Conservation (phyloP, 495 filamentous ascomycete species). For the Neurospora discreta region DNA sequence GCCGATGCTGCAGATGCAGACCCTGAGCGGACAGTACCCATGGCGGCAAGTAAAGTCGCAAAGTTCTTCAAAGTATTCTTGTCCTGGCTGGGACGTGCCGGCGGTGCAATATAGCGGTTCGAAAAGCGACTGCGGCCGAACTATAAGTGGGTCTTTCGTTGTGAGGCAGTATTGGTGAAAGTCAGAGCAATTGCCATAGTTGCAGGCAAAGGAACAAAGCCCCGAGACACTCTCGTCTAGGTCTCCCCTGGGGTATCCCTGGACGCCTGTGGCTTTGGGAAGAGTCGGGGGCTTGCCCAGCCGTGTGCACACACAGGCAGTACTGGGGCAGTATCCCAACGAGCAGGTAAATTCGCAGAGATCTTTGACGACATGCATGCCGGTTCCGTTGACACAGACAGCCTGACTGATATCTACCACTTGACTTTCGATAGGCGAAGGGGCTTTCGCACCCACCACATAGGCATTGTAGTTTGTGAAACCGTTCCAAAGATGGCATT, state of each 20-base stretch:
- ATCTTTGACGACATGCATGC: background rate
- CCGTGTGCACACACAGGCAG: background rate
- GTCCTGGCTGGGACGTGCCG: background rate
- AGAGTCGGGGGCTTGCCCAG: background rate
- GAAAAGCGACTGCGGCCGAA: conserved; percentile 2
- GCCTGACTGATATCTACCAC: background rate
- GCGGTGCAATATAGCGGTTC: conserved; percentile 1
- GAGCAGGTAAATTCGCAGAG: background rate
- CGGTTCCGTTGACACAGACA: background rate
- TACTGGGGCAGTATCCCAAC: background rate
- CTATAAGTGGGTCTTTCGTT: background rate
- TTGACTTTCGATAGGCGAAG: background rate
- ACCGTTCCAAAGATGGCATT: background rate
- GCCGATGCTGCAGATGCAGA: background rate
- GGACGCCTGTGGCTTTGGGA: background rate
- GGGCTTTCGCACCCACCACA: background rate
- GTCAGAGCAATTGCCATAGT: background rate
- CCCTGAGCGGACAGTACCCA: background rate
- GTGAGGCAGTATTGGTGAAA: background rate
- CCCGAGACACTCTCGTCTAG: background rate
- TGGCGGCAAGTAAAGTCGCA: background rate
- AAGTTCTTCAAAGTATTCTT: background rate
- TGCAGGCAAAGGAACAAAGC: conserved; percentile 2
- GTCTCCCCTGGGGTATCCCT: background rate
- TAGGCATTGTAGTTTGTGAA: background rate